Percentiles rank a stretch among this genome's conserved stretches.
Conservation (phyloP, 2,329 filamentous ascomycete genomes). For the Arthrobotrys megalospora region DNA sequence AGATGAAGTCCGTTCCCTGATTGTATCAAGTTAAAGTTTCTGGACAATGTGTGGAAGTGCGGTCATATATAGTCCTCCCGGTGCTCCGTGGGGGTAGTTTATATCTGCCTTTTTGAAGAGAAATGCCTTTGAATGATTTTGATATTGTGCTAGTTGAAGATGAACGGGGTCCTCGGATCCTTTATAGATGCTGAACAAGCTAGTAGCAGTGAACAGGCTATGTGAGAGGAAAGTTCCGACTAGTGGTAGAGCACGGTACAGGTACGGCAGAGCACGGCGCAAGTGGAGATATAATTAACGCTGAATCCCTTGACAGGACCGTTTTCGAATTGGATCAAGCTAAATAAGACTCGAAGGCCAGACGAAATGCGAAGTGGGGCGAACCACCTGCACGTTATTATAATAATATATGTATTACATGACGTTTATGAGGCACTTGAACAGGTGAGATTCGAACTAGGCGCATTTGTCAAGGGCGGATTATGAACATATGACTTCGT, state of each 20-base stretch:
- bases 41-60: constrained; percentile 22
- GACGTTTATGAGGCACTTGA: constrained; percentile 62
- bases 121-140: constrained; percentile 38
- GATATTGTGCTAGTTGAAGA: constrained; percentile 49
- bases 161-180: constrained; percentile 57
- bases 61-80: constrained; percentile 33
- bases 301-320: constrained; percentile 61
- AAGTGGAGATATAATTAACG: constrained; percentile 61
- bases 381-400: constrained; percentile 61
- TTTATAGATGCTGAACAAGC: constrained; percentile 59
- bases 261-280: constrained; percentile 51
- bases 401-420: constrained; percentile 62
- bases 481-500: constrained; percentile 61
- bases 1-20: constrained; percentile 14
- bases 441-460: constrained; percentile 61
- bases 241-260: constrained; percentile 61
- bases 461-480: constrained; percentile 60
- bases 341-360: constrained; percentile 55
- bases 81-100: constrained; percentile 40
- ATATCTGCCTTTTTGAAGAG: constrained; percentile 33
- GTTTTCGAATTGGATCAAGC: constrained; percentile 59
- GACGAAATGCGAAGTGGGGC: constrained; percentile 59
- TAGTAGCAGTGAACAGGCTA: constrained; percentile 53
- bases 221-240: constrained; percentile 60
- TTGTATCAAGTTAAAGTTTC: constrained; percentile 17